Conservation (phyloP, 2,329 filamentous ascomycete genomes). For the Aspergillus fijiensis region DNA sequence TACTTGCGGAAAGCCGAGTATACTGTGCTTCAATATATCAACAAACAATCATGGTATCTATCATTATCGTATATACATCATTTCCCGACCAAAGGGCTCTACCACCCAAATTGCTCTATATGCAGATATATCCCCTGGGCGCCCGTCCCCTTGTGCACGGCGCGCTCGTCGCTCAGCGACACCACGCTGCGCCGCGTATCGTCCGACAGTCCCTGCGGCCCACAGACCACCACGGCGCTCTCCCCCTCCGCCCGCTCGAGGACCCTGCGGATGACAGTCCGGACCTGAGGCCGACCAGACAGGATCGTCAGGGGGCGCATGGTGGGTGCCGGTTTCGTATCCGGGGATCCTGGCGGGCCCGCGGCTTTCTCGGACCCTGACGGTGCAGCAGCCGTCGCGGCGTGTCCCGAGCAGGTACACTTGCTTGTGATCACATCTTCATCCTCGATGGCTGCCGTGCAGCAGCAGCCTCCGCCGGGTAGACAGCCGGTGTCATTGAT, state of each 20-base stretch:
- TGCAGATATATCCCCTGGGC: slow-evolving; percentile 64
- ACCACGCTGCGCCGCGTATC: slow-evolving; percentile 57
- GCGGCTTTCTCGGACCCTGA: neutral
- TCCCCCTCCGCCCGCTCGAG: slow-evolving; percentile 62
- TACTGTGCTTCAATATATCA: too few species aligned
- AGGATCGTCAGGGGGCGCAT: slow-evolving; percentile 30
- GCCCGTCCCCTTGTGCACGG: slow-evolving; percentile 66
- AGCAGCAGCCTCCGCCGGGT: slow-evolving; percentile 46
- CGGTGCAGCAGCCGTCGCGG: slow-evolving; percentile 9
- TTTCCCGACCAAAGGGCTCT: neutral
- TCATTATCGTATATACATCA: neutral
- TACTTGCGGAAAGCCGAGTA: too few species aligned
- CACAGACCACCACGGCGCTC: slow-evolving; percentile 63
- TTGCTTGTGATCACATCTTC: slow-evolving; percentile 40
- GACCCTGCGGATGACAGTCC: slow-evolving; percentile 53
- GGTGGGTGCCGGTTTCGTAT: neutral
- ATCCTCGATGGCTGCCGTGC: slow-evolving; percentile 48
- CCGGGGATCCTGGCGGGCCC: neutral
- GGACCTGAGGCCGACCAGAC: slow-evolving; percentile 54
- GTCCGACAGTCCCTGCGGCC: slow-evolving; percentile 55
- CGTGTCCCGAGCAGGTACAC: slow-evolving; percentile 39
- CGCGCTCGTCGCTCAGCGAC: slow-evolving; percentile 61
- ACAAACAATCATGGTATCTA: neutral
- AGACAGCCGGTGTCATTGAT: slow-evolving; percentile 24
- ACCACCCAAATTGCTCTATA: slow-evolving; percentile 57